Conservation (phyloP, 2,329 filamentous ascomycete species). For the Paramyrothecium roridum region DNA sequence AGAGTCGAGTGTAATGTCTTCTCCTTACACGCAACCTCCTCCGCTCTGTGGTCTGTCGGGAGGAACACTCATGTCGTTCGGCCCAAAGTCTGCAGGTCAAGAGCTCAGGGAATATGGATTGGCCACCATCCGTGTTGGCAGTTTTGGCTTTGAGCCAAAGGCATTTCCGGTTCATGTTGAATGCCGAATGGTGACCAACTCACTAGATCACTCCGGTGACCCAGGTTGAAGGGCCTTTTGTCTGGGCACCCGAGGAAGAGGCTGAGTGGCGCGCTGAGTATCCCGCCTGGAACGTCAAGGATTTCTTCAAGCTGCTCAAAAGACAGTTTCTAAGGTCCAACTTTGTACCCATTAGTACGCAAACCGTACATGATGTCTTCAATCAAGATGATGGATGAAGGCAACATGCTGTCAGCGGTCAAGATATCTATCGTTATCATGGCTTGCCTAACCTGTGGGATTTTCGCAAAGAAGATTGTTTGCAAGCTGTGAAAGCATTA, state of each 20-base stretch:
- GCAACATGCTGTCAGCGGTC: slow-evolving; percentile 11
- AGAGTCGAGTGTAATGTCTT: too few relatives aligned
- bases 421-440: slow-evolving; percentile 16
- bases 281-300: slow-evolving; percentile 17
- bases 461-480: slow-evolving; percentile 19
- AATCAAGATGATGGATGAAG: background rate
- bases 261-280: slow-evolving; percentile 18
- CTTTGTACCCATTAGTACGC: slow-evolving; percentile 13
- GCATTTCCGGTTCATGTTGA: too few relatives aligned
- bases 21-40: too few relatives aligned
- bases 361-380: slow-evolving; percentile 4
- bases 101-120: too few relatives aligned
- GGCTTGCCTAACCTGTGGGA: slow-evolving; percentile 16
- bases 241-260: slow-evolving; percentile 16
- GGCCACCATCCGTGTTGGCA: too few relatives aligned
- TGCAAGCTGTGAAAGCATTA: slow-evolving; percentile 6
- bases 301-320: slow-evolving; percentile 22
- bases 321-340: slow-evolving; percentile 15
- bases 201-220: too few relatives aligned
- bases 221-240: too few relatives aligned
- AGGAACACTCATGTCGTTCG: too few relatives aligned
- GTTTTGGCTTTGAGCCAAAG: too few relatives aligned
- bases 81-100: too few relatives aligned
- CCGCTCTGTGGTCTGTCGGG: too few relatives aligned
- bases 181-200: too few relatives aligned